phyloP scores from a whole-genome alignment of 441 rosid species.

The Jatropha podagrica region DNA sequence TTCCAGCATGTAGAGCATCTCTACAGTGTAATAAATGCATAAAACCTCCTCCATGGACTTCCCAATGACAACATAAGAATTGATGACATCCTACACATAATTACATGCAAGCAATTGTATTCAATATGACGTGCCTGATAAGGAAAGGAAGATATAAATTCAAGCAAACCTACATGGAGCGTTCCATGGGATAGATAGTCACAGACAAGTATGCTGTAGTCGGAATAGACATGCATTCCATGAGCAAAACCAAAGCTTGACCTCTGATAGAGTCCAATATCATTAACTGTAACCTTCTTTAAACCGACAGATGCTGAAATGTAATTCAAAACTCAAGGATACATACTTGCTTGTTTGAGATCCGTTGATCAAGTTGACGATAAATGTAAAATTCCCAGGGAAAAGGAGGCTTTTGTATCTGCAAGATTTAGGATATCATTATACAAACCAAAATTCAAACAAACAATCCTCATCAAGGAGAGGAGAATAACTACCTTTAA shows the following conservation, averaged over 20 bases:
- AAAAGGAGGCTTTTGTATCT: conserved; percentile 92
- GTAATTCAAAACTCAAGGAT: conserved; percentile 16
- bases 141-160: conserved; percentile 7
- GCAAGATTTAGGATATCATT: conserved; percentile 26
- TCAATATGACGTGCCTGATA: conserved; percentile 11
- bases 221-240: conserved; percentile 65
- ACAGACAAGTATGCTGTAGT: conserved; percentile 83
- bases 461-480: neutral
- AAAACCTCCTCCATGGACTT: conserved; percentile 90
- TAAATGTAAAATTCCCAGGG: conserved; percentile 98
- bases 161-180: conserved; percentile 53
- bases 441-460: neutral
- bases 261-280: conserved; percentile 51
- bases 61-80: conserved; percentile 62
- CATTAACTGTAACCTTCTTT: conserved; percentile 13
- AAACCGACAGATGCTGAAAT: conserved; percentile 15
- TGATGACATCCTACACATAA: conserved; percentile 77
- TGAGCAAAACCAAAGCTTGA: conserved; percentile 78
- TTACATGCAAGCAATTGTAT: conserved; percentile 10
- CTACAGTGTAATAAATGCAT: conserved; percentile 83
- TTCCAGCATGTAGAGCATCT: conserved; percentile 88
- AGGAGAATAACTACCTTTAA: conserved; percentile 55
- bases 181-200: conserved; percentile 85
- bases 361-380: conserved; percentile 81
- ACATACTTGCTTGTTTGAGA: conserved; percentile 58